Evolutionary conservation across 2,329 filamentous ascomycete genomes (phyloP), one percentile per base, ranked within the genome.

Genomic region (Aspergillus sp.): DNA sequence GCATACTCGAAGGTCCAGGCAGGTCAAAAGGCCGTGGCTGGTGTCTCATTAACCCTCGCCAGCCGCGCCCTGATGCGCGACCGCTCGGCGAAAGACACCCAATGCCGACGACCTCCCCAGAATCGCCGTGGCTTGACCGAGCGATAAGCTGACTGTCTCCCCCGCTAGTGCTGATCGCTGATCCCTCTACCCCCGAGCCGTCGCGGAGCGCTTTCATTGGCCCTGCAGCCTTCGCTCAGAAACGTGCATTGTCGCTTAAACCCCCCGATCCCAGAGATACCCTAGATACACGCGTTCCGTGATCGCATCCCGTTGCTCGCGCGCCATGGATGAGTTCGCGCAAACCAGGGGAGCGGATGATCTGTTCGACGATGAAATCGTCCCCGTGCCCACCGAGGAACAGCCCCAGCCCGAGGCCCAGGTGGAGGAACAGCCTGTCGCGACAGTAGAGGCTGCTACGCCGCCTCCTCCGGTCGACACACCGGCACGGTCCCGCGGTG

Each of bases 281-380:
- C 45, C 41, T 49, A 45, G 43, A 46, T 45, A 35, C 30, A 30
- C 47, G 42, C 46, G 30, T 22, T 51, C 35, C 38, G 22, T 47
- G 9, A 33, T 35, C 6, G 36, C 10, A 51, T 43, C 32, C 58
- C 55, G 54, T 56, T 26, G 47, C 38, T 11, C 59, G 26, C 44
- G 53, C 20, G 54, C 50, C 5, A 73, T 77, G 65, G 76, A 78
- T 51, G 72, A 77, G 60, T 79, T 79, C 52, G 74, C 76, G 22
- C 76, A 79, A 51, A 79, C 76, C 2, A 72, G 76, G 19, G 75
- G 73, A 20, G 73, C 70, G n/a, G 76, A 79, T 54, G 76, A 79
- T 60, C 65, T 79, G 7, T 79, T 79, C 54, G 75, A 78, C 56
- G 76, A 79, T 57, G 76, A 79, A 56, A 77, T 79, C 47, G 70